Base-by-base conservation (phyloP, 306 rosid species). In the Malus asiatica region DNA sequence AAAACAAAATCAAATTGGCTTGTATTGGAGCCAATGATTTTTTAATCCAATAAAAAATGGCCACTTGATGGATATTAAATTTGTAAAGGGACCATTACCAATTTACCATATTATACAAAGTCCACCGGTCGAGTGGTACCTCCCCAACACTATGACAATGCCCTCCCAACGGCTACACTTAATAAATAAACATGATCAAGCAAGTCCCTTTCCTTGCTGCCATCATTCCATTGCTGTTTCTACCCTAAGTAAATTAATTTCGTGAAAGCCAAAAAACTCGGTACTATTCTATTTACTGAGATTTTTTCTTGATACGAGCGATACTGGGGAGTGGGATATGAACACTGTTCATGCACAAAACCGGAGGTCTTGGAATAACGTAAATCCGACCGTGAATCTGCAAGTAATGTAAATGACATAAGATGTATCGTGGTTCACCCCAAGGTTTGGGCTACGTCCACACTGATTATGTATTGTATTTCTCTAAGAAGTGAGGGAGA, bases 91-190 rank as follows among this genome's bases (percentile, higher is more conserved):
- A 71, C 74, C 73, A 52, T 52, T 29, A 16, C 27, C 61, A 57
- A 57, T 57, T 57, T n/a, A 57, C 57, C 55, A 19, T 30, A 20
- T 16, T 33, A 33, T 9, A 61, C 5, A 58, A 70, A 51, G 46
- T 70, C 29, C 13, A 9, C 27, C 42, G 32, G 9, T 30, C 48
- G 1, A 52, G 10, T 23, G 23, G 53, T 48, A 4, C 55, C 73
- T 71, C 4, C 38, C 76, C 71, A 71, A 80, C 71, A 30, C 76
- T 65, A 65, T 72, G 88, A 91, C 78, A 89, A 79, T 73, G 25
- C 76, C 86, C 57, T 78, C 84, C 84, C 78, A 86, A 83, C 88
- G 81, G 78, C 91, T 77, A 64, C 86, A 53, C 25, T 78, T 71
- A 80, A 79, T 51, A 73, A 82, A 76, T 58, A 46, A 66, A 75